phyloP scores from a whole-genome alignment of 257 asterid genomes.

The Nicotiana benthamiana region DNA sequence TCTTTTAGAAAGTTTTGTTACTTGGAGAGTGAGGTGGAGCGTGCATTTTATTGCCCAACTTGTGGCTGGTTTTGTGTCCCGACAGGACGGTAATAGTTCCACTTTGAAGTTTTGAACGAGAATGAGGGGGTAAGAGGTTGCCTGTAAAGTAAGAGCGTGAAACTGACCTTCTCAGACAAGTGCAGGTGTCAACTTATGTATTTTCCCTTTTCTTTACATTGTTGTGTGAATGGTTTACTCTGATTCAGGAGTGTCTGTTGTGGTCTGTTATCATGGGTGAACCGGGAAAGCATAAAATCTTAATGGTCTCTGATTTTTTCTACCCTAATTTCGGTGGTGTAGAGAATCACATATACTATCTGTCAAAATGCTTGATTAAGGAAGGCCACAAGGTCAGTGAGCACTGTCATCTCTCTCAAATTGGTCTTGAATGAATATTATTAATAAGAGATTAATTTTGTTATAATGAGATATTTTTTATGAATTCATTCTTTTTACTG shows the following conservation, averaged over 20 bases:
- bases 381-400: slow-evolving; percentile 78
- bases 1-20: too few species aligned
- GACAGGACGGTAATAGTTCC: too few species aligned
- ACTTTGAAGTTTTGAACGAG: too few species aligned
- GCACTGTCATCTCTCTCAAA: background rate
- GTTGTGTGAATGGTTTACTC: background rate
- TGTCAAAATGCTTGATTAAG: slow-evolving; percentile 80
- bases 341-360: slow-evolving; percentile 88
- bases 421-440: background rate
- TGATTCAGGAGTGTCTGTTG: background rate
- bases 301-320: slow-evolving; percentile 92
- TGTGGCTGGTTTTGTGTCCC: too few species aligned
- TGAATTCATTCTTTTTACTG: background rate
- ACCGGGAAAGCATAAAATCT: slow-evolving; percentile 46
- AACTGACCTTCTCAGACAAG: too few species aligned
- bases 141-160: too few species aligned
- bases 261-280: slow-evolving; percentile 30
- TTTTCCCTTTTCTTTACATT: background rate
- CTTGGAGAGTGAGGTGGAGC: too few species aligned
- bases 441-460: background rate
- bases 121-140: too few species aligned
- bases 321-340: slow-evolving; percentile 96
- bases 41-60: too few species aligned
- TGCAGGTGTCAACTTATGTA: background rate
- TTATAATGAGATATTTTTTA: background rate